Evolutionary conservation across 2,329 filamentous ascomycete species (phyloP), one percentile per base, ranked within the genome.

Genomic region (Dactylonectria estremocensis): DNA sequence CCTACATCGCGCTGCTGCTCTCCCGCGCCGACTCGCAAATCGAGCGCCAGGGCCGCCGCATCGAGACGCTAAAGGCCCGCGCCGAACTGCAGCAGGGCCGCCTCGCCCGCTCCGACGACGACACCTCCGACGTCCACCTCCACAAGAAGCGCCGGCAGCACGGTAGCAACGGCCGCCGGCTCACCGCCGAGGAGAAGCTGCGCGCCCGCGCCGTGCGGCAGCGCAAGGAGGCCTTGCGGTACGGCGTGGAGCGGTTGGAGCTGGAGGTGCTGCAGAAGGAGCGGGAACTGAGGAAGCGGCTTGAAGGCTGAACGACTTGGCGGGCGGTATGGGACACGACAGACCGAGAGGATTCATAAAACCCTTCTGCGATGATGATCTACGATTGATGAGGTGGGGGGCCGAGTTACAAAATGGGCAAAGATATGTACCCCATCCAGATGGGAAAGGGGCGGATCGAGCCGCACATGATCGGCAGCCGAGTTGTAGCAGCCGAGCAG

Each of bases 161-260:
- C 18, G 66, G 74, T 60, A 66, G 74, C 59, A 68, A 73, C 57
- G 67, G 68, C 63, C 74, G 77, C 63, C 74, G 76, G 75, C 84
- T 94, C 68, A 90, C 89, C 35, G 82, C 81, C 2, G 84, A 86
- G 71, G 85, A 85, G 50, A 85, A 83, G 73, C 77, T 90, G 55
- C 80, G 85, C 20, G 87, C 86, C 2, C 83, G 85, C 74, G 91
- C 93, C 70, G 81, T 96, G 64, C 85, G 89, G 65, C 93, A 95
- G 84, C 92, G 94, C 81, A 95, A 94, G 81, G 94, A 97, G 80
- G 89, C 94, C 56, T 82, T 97, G 74, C 91, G 93, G 78, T 97
- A 97, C 83, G 92, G 93, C 31, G 93, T 97, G 18, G 94, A 96
- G 78, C 88, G 95, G 68, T 81, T 98, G 71, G 93, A 96, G 84